A percentile compares a stretch with the other conserved stretches of the same genome.
phyloP scores from a whole-genome alignment of 176 grass and related monocot genomes.

The Oryza rufipogon region DNA sequence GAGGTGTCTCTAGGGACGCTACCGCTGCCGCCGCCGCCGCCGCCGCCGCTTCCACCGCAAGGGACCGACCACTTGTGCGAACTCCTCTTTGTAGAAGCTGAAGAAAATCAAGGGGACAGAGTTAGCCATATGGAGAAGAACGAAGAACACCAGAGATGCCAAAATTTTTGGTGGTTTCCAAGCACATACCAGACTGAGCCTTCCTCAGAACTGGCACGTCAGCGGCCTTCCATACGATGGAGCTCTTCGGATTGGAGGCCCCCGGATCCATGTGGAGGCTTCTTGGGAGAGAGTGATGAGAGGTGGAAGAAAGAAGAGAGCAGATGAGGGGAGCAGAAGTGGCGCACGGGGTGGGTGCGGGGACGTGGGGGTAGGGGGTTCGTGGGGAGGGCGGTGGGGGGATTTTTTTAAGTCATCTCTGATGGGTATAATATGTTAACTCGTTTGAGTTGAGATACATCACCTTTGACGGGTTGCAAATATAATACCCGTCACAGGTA shows the following conservation, averaged over 20 bases:
- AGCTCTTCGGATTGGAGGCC: conserved; percentile 51
- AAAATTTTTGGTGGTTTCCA: conserved; percentile 11
- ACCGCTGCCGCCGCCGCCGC: not conserved
- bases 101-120: not conserved
- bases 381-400: no score
- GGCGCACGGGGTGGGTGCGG: no score
- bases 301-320: no score
- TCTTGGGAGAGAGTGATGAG: no score
- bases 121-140: not conserved
- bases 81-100: conserved; percentile 75
- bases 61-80: conserved; percentile 70
- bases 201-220: conserved; percentile 90
- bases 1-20: conserved; percentile 44
- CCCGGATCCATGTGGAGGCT: not conserved
- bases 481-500: no score
- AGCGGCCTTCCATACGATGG: conserved; percentile 61
- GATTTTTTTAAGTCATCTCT: no score
- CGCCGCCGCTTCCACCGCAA: conserved; percentile 46
- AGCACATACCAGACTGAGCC: conserved; percentile 71
- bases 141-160: not conserved
- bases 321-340: no score
- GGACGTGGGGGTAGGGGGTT: no score
- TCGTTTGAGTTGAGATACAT: no score
- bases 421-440: no score
- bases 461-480: no score